Base-by-base conservation (phyloP, 352 stramenopile species). In the Phytopythium vexans region DNA sequence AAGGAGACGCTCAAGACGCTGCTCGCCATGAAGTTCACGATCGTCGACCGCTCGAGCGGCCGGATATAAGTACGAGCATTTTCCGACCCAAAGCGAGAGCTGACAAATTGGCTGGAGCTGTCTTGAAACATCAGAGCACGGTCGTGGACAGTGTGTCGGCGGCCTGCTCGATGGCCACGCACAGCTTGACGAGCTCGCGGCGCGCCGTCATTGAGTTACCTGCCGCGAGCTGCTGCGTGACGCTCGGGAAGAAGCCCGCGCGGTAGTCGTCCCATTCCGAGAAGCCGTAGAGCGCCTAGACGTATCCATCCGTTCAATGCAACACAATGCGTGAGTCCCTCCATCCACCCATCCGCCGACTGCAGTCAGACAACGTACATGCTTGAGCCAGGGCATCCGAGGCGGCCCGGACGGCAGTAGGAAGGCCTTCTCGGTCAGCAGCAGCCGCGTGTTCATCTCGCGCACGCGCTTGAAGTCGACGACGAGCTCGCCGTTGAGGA, bases 1-100 rank as follows among this genome's bases (percentile, higher is more conserved):
- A 88, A 85, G 54, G 83, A 92, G 58, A 95, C 85, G 37, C 77
- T 93, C 56, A 95, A 95, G 76, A 95, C 81, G 46, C 72, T 95
- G 12, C 69, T 93, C 27, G 85, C 85, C 14, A 90, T 95, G 77
- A 89, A 90, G 49, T 95, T 93, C 43, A 86, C 74, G 16, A 79
- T 94, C 54, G 64, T 88, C 7, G 80, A 94, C 39, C 72, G 72
- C 40, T 85, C 72, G 11, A 83, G 68, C 61, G 21, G 21, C 21
- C 21, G 21, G 21, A 27, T 27, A 27, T 27, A 83, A 83, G 38
- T 82, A 79, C 60, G 77, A 55, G 65, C n/a, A 27, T 27, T 27
- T 27, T 27, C 21, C 21, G 21, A 48, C 27, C 41, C 16, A 16
- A 35, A 35, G 11, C 14, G 16, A 68, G 52, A 39, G 32, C 41